Percentiles rank a stretch among this genome's conserved stretches.
These are phyloP conservation scores for Taphrina confusa DNA, from an alignment of 1,139 yeast species.

Conservation along the genomic window DNA sequence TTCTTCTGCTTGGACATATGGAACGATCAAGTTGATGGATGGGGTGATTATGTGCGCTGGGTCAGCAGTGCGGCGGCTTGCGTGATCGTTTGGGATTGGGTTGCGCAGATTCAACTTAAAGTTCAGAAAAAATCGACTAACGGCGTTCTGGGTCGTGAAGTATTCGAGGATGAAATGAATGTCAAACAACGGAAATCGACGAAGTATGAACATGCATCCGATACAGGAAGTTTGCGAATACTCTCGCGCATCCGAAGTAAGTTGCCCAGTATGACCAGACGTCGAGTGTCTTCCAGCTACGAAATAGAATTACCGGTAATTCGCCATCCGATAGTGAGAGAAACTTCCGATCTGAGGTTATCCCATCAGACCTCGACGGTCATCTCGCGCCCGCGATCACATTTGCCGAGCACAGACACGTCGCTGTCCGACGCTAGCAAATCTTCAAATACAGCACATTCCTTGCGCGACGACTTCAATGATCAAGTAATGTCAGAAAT, in stretches of 20 bases:
- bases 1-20: slow-evolving; percentile 79
- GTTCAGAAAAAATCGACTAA: slow-evolving; percentile 70
- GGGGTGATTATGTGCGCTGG: slow-evolving; percentile 73
- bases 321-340: background rate
- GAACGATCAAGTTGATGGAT: slow-evolving; percentile 66
- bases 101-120: slow-evolving; percentile 63
- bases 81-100: slow-evolving; percentile 87
- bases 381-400: too few species aligned
- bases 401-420: too few species aligned
- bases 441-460: too few species aligned
- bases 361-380: too few species aligned
- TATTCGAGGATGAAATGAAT: slow-evolving; percentile 64
- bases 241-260: background rate
- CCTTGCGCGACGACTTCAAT: too few species aligned
- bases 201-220: slow-evolving; percentile 42
- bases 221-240: background rate
- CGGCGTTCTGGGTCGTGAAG: slow-evolving; percentile 77
- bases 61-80: slow-evolving; percentile 50
- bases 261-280: background rate
- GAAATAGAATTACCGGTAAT: slow-evolving; percentile 6
- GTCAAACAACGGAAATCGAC: slow-evolving; percentile 35
- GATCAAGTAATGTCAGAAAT: too few species aligned
- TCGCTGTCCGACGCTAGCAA: too few species aligned
- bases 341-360: too few species aligned
- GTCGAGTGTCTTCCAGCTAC: background rate